Evolutionary conservation across 2,329 filamentous ascomycete species (phyloP).

Genomic region (Macrophomina phaseolina): DNA sequence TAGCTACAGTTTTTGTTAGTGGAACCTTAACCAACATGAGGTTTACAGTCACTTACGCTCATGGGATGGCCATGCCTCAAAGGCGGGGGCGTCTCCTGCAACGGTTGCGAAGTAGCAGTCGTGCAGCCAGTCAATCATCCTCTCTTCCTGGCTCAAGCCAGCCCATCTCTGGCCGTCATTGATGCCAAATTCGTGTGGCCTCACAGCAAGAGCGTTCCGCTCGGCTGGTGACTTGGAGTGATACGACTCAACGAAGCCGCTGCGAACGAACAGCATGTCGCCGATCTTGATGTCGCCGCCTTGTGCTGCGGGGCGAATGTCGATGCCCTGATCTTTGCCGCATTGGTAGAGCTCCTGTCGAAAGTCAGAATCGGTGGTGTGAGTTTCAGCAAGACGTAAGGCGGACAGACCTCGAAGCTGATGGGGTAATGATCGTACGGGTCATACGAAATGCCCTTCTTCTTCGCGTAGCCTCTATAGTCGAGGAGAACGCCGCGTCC

Average conservation of each 20-base stretch:
- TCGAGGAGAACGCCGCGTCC: conserved; percentile 53
- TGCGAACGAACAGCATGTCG: conserved; percentile 53
- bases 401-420: conserved; percentile 38
- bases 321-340: conserved; percentile 64
- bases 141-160: conserved; percentile 60
- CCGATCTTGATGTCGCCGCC: conserved; percentile 64
- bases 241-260: conserved; percentile 66
- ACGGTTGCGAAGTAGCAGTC: conserved; percentile 72
- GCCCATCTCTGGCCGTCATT: conserved; percentile 53
- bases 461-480: conserved; percentile 49
- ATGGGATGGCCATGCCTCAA: conserved; percentile 67
- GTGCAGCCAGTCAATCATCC: conserved; percentile 69
- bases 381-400: background rate
- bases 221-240: conserved; percentile 50
- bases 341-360: conserved; percentile 58
- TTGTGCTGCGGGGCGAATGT: conserved; percentile 62
- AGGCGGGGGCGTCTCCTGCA: conserved; percentile 66
- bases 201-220: conserved; percentile 43
- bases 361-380: background rate
- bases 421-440: conserved; percentile 51
- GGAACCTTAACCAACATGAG: background rate
- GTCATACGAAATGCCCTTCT: conserved; percentile 50
- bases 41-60: conserved; percentile 38
- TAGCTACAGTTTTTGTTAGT: conserved; percentile 29
- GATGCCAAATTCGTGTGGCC: conserved; percentile 52